Conservation (phyloP, 176 grass and related monocot genomes). For the Cenchrus americanus region DNA sequence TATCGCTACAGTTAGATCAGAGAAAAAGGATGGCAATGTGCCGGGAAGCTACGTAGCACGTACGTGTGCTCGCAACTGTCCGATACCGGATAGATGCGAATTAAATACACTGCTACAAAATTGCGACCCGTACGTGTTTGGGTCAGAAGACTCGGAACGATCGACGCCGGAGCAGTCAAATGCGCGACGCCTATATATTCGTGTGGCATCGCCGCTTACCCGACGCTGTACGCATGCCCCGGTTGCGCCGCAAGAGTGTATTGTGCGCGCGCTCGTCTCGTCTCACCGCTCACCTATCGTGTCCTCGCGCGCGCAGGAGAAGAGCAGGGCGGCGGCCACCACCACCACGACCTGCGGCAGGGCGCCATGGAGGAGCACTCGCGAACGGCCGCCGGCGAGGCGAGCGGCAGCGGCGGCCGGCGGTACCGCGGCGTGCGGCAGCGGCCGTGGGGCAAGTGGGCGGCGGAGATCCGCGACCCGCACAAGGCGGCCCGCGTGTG, state of each 20-base stretch:
- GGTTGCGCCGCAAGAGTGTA: not conserved
- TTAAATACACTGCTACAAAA: slow-evolving; percentile 15
- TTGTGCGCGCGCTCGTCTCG: not conserved
- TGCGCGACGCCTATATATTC: not conserved
- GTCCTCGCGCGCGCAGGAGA: not conserved
- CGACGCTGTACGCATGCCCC: not conserved
- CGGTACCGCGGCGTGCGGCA: slow-evolving; percentile 91
- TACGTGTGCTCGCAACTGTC: not conserved
- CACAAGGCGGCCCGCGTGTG: slow-evolving; percentile 89
- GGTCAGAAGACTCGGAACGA: not conserved
- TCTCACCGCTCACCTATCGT: not conserved
- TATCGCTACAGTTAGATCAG: not conserved
- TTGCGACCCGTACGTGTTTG: not conserved
- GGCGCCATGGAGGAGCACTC: slow-evolving; percentile 54
- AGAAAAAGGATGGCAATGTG: not conserved
- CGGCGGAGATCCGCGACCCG: slow-evolving; percentile 96
- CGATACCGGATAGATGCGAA: not conserved
- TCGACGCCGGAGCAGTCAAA: slow-evolving; percentile 20
- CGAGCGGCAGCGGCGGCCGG: slow-evolving; percentile 15
- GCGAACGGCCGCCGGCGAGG: slow-evolving; percentile 14
- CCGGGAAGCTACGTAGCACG: slow-evolving; percentile 16
- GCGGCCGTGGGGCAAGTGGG: slow-evolving; percentile 98
- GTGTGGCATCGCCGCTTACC: not conserved
- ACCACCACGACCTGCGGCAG: not conserved
- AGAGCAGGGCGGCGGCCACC: not conserved